Evolutionary conservation across 1,284 basidiomycete species (phyloP), one percentile per base, ranked within the genome.

Genomic region (Stereum hirsutum): DNA sequence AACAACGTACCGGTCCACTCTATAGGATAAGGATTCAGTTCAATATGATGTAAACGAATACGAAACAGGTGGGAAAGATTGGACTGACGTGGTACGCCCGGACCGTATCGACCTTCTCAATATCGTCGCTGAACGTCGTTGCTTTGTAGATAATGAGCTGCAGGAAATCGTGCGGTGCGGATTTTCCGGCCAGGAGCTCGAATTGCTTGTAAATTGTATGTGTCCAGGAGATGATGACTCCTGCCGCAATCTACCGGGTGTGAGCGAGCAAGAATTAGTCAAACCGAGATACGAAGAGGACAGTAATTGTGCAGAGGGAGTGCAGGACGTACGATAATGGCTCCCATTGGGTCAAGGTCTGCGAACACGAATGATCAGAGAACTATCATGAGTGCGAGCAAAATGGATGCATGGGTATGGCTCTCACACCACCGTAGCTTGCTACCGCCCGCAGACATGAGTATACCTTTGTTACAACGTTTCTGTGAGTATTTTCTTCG

Each of bases 101-200:
- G 42, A 91, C 88, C 4, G 89, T 92, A 57, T 97, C 94, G 33
- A 97, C 72, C 57, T 85, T 78, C 47, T 85, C 74, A 48, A 98
- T 96, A 34, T 89, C 81, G 27, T 84, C 73, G 54, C 76, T 85
- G 63, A 93, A 98, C 3, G 89, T 94, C 62, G 81, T 78, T 3
- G 87, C 83, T 55, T 96, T 97, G 75, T 97, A 98, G 44, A 87
- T 89, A 59, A 98, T 73, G 32, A 96, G 75, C 57, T 92, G 88
- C 46, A 93, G 62, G 59, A 96, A 96, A 21, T 96, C 89, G 49
- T 85, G 78, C 5, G 92, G 85, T 2, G 95, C 95, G 2, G 90
- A 85, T 61, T 85, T 90, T 35, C 95, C 95, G 0, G 91, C 92
- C 15, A 99, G 69, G 36, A 89, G 77, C 49, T 81, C 83, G 56